phyloP scores from a whole-genome alignment of 2,329 filamentous ascomycete genomes.

The Ascosphaera apis region DNA sequence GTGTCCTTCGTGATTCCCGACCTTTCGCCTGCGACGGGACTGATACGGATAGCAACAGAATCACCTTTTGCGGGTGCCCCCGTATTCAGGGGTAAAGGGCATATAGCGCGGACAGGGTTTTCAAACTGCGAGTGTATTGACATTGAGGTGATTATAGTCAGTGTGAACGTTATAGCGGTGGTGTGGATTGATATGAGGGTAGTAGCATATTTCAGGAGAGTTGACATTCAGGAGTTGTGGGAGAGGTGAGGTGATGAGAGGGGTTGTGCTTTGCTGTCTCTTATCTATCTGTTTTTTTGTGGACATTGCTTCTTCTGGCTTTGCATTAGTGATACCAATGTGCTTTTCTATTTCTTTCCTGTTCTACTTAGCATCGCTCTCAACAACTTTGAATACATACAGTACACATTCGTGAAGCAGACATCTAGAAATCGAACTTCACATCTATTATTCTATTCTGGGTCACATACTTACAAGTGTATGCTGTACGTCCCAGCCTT shows the following conservation, averaged over 20 bases:
- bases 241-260: not conserved
- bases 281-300: not conserved
- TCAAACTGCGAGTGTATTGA: conserved; percentile 33
- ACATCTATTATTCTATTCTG: too few relatives aligned
- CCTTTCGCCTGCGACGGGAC: conserved; percentile 38
- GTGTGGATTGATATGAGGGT: not conserved
- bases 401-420: too few relatives aligned
- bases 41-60: conserved; percentile 40
- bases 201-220: conserved; percentile 17
- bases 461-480: too few relatives aligned
- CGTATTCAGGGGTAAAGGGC: conserved; percentile 50
- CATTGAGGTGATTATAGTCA: not conserved
- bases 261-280: not conserved
- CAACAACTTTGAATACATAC: too few relatives aligned
- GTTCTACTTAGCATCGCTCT: too few relatives aligned
- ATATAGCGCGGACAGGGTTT: conserved; percentile 56
- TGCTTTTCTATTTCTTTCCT: too few relatives aligned
- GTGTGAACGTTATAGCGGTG: not conserved
- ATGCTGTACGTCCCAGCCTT: not conserved
- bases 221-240: conserved; percentile 18
- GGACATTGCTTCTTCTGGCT: too few relatives aligned
- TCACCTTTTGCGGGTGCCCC: conserved; percentile 48
- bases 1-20: conserved; percentile 62
- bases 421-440: too few relatives aligned
- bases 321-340: too few relatives aligned